Evolutionary conservation across 2,329 filamentous ascomycete species (phyloP).

Genomic region (Didymella exigua): DNA sequence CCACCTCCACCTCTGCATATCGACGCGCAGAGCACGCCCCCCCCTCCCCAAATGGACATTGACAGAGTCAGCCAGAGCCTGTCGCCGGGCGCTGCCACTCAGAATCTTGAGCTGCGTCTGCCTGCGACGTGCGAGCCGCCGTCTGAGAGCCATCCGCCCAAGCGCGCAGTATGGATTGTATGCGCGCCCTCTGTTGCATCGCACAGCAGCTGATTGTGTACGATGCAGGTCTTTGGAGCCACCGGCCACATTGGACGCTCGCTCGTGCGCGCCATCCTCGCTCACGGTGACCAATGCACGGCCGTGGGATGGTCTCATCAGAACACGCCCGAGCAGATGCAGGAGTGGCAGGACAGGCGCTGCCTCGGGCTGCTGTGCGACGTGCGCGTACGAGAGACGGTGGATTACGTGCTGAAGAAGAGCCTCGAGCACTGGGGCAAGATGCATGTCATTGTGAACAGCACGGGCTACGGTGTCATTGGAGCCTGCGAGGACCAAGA

Average conservation of each 20-base stretch:
- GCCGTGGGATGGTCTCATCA: constrained; percentile 85
- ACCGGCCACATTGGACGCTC: constrained; percentile 97
- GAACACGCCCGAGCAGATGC: constrained; percentile 74
- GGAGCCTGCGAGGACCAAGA: constrained; percentile 97
- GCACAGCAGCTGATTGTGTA: constrained; percentile 10
- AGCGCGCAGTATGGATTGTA: constrained; percentile 88
- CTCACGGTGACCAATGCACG: constrained; percentile 80
- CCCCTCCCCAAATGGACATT: constrained; percentile 43
- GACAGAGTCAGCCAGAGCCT: constrained; percentile 45
- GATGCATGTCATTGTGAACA: constrained; percentile 87
- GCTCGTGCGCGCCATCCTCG: constrained; percentile 80
- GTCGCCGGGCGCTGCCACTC: constrained; percentile 43
- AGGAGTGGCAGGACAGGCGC: constrained; percentile 67
- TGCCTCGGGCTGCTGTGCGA: constrained; percentile 87
- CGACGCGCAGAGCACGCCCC: constrained; percentile 17
- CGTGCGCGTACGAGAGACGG: constrained; percentile 80
- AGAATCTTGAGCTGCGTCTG: constrained; percentile 61
- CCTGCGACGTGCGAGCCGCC: constrained; percentile 88
- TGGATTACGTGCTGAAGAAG: constrained; percentile 71
- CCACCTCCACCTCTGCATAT: constrained; percentile 5
- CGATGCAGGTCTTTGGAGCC: constrained; percentile 76
- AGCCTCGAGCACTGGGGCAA: constrained; percentile 77
- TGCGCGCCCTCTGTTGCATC: constrained; percentile 40
- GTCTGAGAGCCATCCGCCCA: constrained; percentile 68
- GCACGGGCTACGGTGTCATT: constrained; percentile 93